Percentiles rank a stretch among this genome's conserved stretches.
Conservation (phyloP, 345 rosid genomes). For the Draba incana region DNA sequence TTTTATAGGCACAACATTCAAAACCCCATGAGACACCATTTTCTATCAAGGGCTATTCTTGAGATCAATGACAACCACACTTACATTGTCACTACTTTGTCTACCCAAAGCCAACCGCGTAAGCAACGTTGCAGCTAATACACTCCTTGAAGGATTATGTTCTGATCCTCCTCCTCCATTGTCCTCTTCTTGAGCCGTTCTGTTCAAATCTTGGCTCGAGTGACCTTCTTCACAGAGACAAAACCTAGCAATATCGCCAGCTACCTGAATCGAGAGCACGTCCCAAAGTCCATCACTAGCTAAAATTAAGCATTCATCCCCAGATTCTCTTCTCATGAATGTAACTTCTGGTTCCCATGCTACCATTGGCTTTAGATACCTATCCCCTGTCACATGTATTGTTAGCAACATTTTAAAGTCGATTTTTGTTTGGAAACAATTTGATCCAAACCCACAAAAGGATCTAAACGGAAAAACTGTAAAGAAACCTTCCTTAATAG, state of each 20-base stretch:
- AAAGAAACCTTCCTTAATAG: no score
- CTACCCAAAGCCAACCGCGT: slow-evolving; percentile 78
- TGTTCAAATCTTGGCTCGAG: slow-evolving; percentile 31
- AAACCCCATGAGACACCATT: background rate
- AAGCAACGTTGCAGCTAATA: slow-evolving; percentile 65
- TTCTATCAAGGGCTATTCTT: slow-evolving; percentile 40
- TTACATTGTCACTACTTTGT: slow-evolving; percentile 71
- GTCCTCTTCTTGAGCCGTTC: slow-evolving; percentile 27
- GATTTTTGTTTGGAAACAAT: no score
- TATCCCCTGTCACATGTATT: slow-evolving; percentile 57
- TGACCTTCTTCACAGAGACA: slow-evolving; percentile 49
- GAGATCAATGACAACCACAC: slow-evolving; percentile 75
- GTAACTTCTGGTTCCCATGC: slow-evolving; percentile 68
- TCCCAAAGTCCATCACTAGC: slow-evolving; percentile 92
- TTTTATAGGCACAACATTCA: background rate
- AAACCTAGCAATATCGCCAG: slow-evolving; percentile 59
- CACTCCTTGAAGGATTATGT: slow-evolving; percentile 55
- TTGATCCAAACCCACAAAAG: no score
- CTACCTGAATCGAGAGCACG: slow-evolving; percentile 64
- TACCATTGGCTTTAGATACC: slow-evolving; percentile 66
- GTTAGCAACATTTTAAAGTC: background rate
- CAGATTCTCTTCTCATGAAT: slow-evolving; percentile 51
- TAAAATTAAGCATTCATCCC: slow-evolving; percentile 69
- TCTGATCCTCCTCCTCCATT: slow-evolving; percentile 33
- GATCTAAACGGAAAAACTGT: no score